Conservation (phyloP, 1,139 yeast species). For the Chernovozyma aurita region DNA sequence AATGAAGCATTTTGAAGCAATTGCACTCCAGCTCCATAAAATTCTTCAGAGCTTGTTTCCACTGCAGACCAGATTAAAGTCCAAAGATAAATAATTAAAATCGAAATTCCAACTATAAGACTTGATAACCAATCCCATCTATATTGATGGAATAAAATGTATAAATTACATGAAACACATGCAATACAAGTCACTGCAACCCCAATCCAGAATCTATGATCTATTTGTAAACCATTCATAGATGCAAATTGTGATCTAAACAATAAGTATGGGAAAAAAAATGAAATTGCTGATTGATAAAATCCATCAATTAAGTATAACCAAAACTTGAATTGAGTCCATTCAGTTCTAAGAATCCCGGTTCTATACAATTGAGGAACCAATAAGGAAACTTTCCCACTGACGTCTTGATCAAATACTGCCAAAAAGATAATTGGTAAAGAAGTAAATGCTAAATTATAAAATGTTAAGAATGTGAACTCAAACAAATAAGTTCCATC, state of each 20-base stretch:
- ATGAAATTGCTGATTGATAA: slow-evolving; percentile 81
- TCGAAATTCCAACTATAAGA: slow-evolving; percentile 59
- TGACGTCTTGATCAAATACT: slow-evolving; percentile 89
- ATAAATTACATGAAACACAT: slow-evolving; percentile 74
- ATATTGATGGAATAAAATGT: slow-evolving; percentile 75
- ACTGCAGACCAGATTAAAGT: slow-evolving; percentile 82
- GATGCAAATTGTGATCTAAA: slow-evolving; percentile 54
- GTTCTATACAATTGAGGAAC: slow-evolving; percentile 89
- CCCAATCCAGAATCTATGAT: slow-evolving; percentile 88
- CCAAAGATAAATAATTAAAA: slow-evolving; percentile 74
- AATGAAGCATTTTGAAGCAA: slow-evolving; percentile 67
- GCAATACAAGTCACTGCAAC: slow-evolving; percentile 74
- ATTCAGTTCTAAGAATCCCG: slow-evolving; percentile 80
- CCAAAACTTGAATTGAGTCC: slow-evolving; percentile 78
- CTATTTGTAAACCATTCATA: slow-evolving; percentile 59
- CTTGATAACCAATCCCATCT: slow-evolving; percentile 92
- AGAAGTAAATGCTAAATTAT: slow-evolving; percentile 92
- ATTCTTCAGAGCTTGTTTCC: slow-evolving; percentile 53
- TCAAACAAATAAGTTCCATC: slow-evolving; percentile 93
- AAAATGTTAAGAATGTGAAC: slow-evolving; percentile 87
- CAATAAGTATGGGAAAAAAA: slow-evolving; percentile 79
- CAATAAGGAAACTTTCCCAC: slow-evolving; percentile 70
- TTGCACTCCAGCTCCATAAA: slow-evolving; percentile 71
- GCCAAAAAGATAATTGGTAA: slow-evolving; percentile 90
- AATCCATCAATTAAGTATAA: slow-evolving; percentile 82